These are phyloP conservation scores for Grosmannia penicillata DNA, from an alignment of 2,329 filamentous ascomycete genomes.

Conservation along the genomic window DNA sequence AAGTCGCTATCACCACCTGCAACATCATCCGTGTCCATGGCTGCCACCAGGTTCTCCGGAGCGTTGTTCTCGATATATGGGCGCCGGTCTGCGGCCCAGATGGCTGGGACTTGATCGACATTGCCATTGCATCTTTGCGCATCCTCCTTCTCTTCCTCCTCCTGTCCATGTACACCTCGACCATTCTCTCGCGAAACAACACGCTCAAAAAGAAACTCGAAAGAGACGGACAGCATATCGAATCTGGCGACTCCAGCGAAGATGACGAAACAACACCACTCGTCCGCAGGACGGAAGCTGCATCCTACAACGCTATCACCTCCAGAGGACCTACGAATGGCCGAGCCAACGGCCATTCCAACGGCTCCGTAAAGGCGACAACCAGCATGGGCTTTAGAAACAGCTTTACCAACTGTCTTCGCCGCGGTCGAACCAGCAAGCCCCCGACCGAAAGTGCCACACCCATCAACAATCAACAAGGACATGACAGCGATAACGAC, in stretches of 20 bases:
- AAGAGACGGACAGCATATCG: conserved; percentile 23
- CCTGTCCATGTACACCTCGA: conserved; percentile 40
- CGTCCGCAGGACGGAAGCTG: conserved; percentile 26
- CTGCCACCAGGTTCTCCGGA: conserved; percentile 16
- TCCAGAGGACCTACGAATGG: conserved; percentile 10
- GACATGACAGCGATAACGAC: conserved; percentile 2
- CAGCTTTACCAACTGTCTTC: too few species aligned
- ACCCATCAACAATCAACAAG: neutral
- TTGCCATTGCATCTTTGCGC: conserved; percentile 52
- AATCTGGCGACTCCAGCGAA: conserved; percentile 8
- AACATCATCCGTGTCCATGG: conserved; percentile 56
- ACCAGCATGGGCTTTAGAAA: too few species aligned
- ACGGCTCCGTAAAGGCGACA: too few species aligned
- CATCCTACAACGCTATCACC: neutral
- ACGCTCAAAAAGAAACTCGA: conserved; percentile 24
- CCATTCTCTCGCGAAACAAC: conserved; percentile 25
- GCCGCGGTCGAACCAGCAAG: too few species aligned
- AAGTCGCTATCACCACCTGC: conserved; percentile 55
- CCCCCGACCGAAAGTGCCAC: conserved; percentile 10
- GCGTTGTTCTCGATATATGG: conserved; percentile 23
- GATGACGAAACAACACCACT: conserved; percentile 33
- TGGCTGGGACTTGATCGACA: conserved; percentile 48
- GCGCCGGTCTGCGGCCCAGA: conserved; percentile 19
- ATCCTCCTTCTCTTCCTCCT: conserved; percentile 38
- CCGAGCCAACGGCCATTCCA: conserved; percentile 25